Evolutionary conservation across 176 grass and related monocot genomes (phyloP).

Genomic region (Oryza punctata): DNA sequence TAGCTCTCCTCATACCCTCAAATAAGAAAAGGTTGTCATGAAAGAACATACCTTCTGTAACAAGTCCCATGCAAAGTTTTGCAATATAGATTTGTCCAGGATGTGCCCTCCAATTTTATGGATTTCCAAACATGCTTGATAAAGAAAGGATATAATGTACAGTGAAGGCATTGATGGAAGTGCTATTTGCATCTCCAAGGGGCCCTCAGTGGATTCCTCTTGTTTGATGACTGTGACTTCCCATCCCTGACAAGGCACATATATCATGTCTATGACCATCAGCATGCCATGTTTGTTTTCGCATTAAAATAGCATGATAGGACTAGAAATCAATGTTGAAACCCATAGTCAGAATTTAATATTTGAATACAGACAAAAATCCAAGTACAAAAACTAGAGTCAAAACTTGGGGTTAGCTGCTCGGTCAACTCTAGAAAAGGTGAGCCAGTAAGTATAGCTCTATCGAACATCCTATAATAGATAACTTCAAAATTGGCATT

Average conservation of each 20-base stretch:
- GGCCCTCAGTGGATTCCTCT: constrained; percentile 74
- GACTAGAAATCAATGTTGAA: constrained; percentile 3
- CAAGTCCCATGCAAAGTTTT: constrained; percentile 86
- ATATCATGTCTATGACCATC: constrained; percentile 17
- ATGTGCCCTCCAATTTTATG: constrained; percentile 98
- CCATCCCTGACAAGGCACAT: constrained; percentile 76
- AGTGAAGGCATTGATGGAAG: constrained; percentile 98
- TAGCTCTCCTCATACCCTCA: constrained; percentile 11
- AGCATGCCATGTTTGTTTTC: background rate
- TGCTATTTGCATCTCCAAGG: constrained; percentile 83
- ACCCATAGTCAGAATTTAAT: constrained; percentile 7
- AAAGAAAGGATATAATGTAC: constrained; percentile 91
- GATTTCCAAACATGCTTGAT: constrained; percentile 94
- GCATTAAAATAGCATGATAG: constrained; percentile 31
- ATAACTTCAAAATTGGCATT: constrained; percentile 7
- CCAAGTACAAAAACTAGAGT: background rate
- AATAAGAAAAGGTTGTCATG: constrained; percentile 1
- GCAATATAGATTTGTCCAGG: constrained; percentile 78
- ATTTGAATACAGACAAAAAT: background rate
- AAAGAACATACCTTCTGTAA: constrained; percentile 71
- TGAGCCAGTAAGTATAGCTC: background rate
- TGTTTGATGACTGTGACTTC: constrained; percentile 96
- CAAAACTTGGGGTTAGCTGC: background rate
- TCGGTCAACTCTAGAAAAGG: background rate
- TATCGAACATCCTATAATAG: constrained; percentile 16